Base-by-base conservation (phyloP, 23 red algal species). In the Gracilariopsis chorda region DNA sequence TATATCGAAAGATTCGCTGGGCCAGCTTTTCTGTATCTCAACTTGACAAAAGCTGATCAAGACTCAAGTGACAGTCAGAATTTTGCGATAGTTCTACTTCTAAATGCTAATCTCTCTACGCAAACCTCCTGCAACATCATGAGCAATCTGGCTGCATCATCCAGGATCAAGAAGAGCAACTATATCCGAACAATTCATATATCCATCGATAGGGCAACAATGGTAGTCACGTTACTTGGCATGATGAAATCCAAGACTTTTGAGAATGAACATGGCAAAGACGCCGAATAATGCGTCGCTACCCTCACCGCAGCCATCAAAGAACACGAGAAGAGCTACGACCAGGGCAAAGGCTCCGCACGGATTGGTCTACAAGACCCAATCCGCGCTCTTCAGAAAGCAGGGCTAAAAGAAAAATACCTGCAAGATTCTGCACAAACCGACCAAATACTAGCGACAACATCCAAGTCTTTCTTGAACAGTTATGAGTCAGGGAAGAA, bases 1-100 rank as follows among this genome's bases (percentile, higher is more conserved):
- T 59, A 58, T 21, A 41, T 80, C 24, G 76, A 80, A 27, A 7
- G 0, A 9, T 80, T 57, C 49, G 23, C 8, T 80, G 46, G 44
- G 0, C 1, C 42, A 8, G 44, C 51, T 23, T 47, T 52, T 23
- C 24, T 21, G 19, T 80, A 80, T 24, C 36, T 80, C 21, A 80
- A 80, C 42, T 0, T 80, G 23, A 1, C 44, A 9, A 20, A 1
- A 24, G 1, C 76, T 0, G 0, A 80, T 23, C 49, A 55, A 55
- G 76, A 51, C 34, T 0, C 30, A 13, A 47, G 23, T 55, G 76
- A 80, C 46, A 80, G 1, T 37, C 76, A 80, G 44, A 80, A 80
- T 10, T 1, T 59, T 29, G 76, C 76, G 20, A 49, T 80, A 7
- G 45, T 80, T 24, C 1, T 80, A 20, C 44, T 80, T 11, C 24